These are phyloP conservation scores for Penicillium sclerotigenum DNA, from an alignment of 2,329 filamentous ascomycete species.

Conservation along the genomic window DNA sequence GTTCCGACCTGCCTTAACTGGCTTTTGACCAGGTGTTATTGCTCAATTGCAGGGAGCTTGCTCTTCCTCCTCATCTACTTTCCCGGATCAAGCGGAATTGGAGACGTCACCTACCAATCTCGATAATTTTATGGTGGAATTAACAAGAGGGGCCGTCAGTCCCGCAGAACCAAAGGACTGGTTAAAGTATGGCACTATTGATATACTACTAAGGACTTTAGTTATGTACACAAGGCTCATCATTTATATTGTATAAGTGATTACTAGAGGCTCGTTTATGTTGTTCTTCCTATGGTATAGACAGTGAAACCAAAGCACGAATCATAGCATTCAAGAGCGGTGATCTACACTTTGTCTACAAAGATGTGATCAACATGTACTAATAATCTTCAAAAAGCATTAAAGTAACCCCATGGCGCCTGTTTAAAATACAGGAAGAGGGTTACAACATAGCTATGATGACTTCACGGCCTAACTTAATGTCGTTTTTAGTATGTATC, in stretches of 20 bases:
- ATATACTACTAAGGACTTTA: background rate
- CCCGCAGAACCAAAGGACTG: background rate
- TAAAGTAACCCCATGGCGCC: background rate
- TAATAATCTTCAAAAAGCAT: background rate
- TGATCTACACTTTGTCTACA: background rate
- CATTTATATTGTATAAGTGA: background rate
- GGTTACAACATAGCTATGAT: background rate
- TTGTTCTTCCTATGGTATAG: background rate
- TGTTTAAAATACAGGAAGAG: background rate
- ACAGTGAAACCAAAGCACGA: background rate
- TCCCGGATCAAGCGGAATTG: background rate
- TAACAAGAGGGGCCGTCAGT: background rate
- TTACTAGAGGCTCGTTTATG: background rate
- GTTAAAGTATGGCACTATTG: background rate
- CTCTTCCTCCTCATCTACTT: background rate
- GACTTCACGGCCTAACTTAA: background rate
- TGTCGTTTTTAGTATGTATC: background rate
- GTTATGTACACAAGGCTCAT: background rate
- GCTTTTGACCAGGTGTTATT: background rate
- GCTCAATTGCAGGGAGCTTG: background rate
- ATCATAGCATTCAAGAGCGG: no score
- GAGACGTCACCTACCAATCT: background rate
- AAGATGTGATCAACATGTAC: background rate
- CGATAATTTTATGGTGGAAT: background rate
- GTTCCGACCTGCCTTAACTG: background rate